These are phyloP conservation scores for Nosema bombycis DNA, from an alignment of 371 early-diverging fungal species.

Conservation along the genomic window DNA sequence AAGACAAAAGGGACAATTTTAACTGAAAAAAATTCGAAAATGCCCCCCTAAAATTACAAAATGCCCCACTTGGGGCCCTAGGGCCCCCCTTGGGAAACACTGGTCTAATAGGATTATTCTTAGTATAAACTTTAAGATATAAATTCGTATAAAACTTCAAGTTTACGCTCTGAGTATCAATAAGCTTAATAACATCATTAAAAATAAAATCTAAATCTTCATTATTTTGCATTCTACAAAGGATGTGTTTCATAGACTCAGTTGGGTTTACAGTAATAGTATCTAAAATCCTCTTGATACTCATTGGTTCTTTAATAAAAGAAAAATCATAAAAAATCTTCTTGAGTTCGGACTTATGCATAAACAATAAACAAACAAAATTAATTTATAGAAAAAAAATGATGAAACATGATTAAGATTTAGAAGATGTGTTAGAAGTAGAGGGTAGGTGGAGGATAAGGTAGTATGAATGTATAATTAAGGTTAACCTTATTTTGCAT, in stretches of 20 bases:
- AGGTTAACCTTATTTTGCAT: too few relatives aligned
- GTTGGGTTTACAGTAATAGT: background rate
- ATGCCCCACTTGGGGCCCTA: too few relatives aligned
- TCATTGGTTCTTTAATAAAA: background rate
- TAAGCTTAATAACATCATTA: slow-evolving; percentile 36
- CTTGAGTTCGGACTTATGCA: background rate
- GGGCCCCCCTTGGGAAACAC: too few relatives aligned
- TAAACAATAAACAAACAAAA: background rate
- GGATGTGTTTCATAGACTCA: slow-evolving; percentile 22
- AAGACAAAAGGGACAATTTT: too few relatives aligned
- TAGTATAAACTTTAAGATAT: slow-evolving; percentile 23
- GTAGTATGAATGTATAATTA: too few relatives aligned
- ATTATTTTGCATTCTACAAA: slow-evolving; percentile 48
- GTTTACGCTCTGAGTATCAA: slow-evolving; percentile 32
- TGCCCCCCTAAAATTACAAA: too few relatives aligned
- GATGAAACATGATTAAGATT: background rate
- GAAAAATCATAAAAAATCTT: background rate
- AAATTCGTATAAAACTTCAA: slow-evolving; percentile 35
- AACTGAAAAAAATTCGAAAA: too few relatives aligned
- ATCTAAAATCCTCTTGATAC: background rate
- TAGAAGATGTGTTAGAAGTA: too few relatives aligned
- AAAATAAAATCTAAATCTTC: slow-evolving; percentile 37
- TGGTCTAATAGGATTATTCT: slow-evolving; percentile 15
- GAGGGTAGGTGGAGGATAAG: too few relatives aligned
- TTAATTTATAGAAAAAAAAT: background rate